A percentile compares a stretch with the other conserved stretches of the same genome.
phyloP scores from a whole-genome alignment of 2,329 filamentous ascomycete genomes.

The Diplocarpon mali region DNA sequence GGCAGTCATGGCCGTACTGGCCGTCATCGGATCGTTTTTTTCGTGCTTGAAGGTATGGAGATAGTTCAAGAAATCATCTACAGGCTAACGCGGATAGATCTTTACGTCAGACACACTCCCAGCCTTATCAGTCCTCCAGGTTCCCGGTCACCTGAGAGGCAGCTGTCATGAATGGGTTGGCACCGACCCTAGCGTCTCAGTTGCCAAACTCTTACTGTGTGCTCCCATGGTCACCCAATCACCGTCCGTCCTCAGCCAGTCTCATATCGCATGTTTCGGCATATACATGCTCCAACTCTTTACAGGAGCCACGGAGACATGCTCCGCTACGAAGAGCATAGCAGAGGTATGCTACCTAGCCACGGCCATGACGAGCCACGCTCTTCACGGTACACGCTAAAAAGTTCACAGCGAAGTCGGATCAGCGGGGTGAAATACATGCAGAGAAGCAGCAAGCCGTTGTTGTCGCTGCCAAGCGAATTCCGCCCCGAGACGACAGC shows the following conservation, averaged over 20 bases:
- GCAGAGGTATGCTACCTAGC: neutral
- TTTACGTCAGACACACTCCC: neutral
- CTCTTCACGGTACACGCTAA: neutral
- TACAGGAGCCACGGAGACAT: neutral
- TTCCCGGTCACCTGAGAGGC: neutral
- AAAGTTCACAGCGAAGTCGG: neutral
- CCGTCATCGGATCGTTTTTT: slow-evolving; percentile 1
- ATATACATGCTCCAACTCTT: neutral
- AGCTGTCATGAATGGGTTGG: slow-evolving; percentile 1
- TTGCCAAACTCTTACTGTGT: slow-evolving; percentile 1
- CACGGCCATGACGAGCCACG: neutral
- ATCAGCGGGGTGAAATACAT: neutral
- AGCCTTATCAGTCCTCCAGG: neutral
- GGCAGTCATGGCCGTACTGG: neutral
- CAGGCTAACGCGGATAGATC: neutral
- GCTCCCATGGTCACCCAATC: neutral
- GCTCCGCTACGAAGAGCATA: neutral
- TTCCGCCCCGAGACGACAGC: neutral
- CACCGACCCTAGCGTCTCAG: slow-evolving; percentile 1
- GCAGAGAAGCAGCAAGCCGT: too few species aligned
- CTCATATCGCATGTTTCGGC: neutral
- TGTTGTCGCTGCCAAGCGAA: too few species aligned
- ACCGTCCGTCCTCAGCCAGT: neutral
- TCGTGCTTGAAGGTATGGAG: neutral
- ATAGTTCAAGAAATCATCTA: neutral